phyloP scores from a whole-genome alignment of 169 alveolate genomes.

The Eimeria sp. region DNA sequence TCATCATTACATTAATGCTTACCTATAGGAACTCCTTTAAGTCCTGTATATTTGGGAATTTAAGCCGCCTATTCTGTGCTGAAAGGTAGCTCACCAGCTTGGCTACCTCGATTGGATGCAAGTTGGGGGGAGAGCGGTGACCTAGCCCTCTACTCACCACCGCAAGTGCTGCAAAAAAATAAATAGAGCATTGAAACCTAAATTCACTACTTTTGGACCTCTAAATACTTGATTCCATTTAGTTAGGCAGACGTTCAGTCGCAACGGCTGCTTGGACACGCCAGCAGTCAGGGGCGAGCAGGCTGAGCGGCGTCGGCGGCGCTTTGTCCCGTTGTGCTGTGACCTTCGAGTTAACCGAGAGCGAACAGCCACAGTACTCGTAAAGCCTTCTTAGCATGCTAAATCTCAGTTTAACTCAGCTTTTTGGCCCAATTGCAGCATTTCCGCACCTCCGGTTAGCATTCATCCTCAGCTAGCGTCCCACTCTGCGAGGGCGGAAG shows the following conservation, averaged over 20 bases:
- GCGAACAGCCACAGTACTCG: not conserved
- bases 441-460: not conserved
- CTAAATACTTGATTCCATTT: not conserved
- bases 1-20: not conserved
- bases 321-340: not conserved
- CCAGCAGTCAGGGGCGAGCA: constrained; percentile 36
- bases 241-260: not conserved
- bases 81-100: not conserved
- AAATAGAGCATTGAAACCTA: too few species aligned
- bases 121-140: constrained; percentile 7
- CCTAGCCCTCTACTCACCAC: not conserved
- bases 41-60: not conserved
- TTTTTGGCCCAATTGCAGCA: not conserved
- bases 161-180: not conserved
- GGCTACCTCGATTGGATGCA: constrained; percentile 27
- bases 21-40: not conserved
- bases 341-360: not conserved
- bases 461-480: not conserved
- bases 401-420: not conserved
- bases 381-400: not conserved
- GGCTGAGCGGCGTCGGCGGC: constrained; percentile 31
- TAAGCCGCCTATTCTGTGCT: not conserved
- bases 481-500: not conserved
- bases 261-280: constrained; percentile 38
- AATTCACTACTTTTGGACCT: not conserved